phyloP scores from a whole-genome alignment of 176 grass and related monocot genomes.

The Tillandsia leiboldiana region DNA sequence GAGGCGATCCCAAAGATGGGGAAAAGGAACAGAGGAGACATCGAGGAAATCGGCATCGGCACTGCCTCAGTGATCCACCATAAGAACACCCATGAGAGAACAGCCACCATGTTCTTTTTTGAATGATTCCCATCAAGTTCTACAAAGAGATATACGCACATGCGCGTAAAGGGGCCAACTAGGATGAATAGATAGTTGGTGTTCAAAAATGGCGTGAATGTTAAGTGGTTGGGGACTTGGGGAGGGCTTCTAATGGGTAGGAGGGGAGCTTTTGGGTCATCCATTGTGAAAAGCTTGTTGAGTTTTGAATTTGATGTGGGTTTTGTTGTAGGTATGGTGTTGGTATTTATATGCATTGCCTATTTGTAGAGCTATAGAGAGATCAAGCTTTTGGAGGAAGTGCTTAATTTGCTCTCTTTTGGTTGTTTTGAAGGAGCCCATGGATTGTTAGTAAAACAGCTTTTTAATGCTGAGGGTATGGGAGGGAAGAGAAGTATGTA shows the following conservation, averaged over 20 bases:
- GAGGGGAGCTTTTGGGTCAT: neutral
- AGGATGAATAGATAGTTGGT: slow-evolving; percentile 13
- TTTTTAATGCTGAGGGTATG: neutral
- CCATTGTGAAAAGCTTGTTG: neutral
- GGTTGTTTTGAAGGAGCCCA: slow-evolving; percentile 1
- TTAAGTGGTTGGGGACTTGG: neutral
- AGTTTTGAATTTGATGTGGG: neutral
- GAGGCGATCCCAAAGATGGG: slow-evolving; percentile 51
- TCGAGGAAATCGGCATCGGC: slow-evolving; percentile 82
- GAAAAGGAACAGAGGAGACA: slow-evolving; percentile 91
- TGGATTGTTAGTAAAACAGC: neutral
- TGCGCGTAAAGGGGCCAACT: slow-evolving; percentile 38
- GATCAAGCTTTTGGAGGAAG: neutral
- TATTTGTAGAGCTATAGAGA: neutral
- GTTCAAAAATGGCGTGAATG: neutral
- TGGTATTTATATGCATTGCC: neutral
- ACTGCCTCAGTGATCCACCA: slow-evolving; percentile 88
- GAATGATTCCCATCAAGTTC: slow-evolving; percentile 30
- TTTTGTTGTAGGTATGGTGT: neutral
- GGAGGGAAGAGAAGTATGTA: neutral
- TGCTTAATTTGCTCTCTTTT: neutral
- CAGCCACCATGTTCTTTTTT: slow-evolving; percentile 69
- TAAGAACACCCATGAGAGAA: slow-evolving; percentile 73
- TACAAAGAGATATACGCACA: slow-evolving; percentile 26
- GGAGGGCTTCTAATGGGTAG: slow-evolving; percentile 1